A percentile compares a stretch with the other conserved stretches of the same genome.
Evolutionary conservation across 495 filamentous ascomycete species (phyloP).

Genomic region (Penicillium salamii): DNA sequence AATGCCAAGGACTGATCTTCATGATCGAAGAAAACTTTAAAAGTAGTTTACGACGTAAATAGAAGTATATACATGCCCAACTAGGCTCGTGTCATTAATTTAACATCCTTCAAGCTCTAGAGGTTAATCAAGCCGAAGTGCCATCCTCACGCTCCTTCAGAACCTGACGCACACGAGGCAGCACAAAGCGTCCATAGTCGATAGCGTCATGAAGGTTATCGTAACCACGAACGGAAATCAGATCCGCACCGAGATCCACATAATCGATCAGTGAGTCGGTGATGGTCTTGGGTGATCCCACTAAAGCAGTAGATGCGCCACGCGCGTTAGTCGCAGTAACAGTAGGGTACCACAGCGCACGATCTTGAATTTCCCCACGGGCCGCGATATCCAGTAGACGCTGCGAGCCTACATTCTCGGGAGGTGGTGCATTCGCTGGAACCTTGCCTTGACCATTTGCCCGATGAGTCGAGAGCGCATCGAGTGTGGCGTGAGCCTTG

Average conservation of each 20-base stretch:
- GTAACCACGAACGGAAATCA: slow-evolving; percentile 54
- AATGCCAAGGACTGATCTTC: too few relatives aligned
- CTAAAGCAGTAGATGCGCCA: slow-evolving; percentile 54
- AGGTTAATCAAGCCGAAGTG: slow-evolving; percentile 11
- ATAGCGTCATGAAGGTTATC: slow-evolving; percentile 55
- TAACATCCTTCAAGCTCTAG: too few relatives aligned
- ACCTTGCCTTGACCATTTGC: slow-evolving; percentile 28
- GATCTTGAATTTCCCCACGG: slow-evolving; percentile 53
- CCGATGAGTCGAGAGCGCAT: slow-evolving; percentile 32
- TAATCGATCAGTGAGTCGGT: slow-evolving; percentile 51
- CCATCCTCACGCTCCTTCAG: slow-evolving; percentile 27
- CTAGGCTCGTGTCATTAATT: too few relatives aligned
- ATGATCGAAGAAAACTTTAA: too few relatives aligned
- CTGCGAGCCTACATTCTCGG: slow-evolving; percentile 54
- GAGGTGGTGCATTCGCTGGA: slow-evolving; percentile 29
- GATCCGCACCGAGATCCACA: slow-evolving; percentile 48
- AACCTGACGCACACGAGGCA: slow-evolving; percentile 43
- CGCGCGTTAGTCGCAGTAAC: slow-evolving; percentile 53
- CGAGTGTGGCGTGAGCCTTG: slow-evolving; percentile 49
- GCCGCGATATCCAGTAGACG: slow-evolving; percentile 50
- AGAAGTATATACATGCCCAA: too few relatives aligned
- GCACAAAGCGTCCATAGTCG: slow-evolving; percentile 49
- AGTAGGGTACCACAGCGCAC: slow-evolving; percentile 55
- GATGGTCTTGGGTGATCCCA: slow-evolving; percentile 48
- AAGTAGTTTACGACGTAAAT: too few relatives aligned